Evolutionary conservation across 2,329 filamentous ascomycete species (phyloP), one percentile per base, ranked within the genome.

Genomic region (Clathrospora elynae): DNA sequence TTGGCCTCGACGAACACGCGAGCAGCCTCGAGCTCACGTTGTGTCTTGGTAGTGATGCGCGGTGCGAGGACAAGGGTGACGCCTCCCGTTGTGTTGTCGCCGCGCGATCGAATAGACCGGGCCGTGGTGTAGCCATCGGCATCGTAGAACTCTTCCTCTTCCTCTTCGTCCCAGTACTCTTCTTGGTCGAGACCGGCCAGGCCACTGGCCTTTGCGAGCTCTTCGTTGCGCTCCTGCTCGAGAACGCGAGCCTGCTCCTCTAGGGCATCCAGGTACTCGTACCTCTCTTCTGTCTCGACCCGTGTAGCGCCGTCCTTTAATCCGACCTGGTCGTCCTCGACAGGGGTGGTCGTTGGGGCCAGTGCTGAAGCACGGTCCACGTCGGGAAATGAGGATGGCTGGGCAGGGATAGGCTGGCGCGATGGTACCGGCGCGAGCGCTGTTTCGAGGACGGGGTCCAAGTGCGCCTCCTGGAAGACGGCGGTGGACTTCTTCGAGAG

Each of bases 81-180:
- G 22, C 78, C 81, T 12, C 80, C 79, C 18, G 83, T 87, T 30
- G 88, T 87, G 57, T 87, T 87, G 35, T 90, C 88, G 14, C 83
- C 80, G 52, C 84, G 83, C 8, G 88, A 90, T 56, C 86, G 84
- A 25, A 88, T 84, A 2, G 89, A 93, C 16, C 84, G 85, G 43
- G 88, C 88, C 14, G 87, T 91, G 45, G 86, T 86, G 57, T 84
- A 85, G 14, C 80, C 82, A 63, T 85, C 82, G n/a, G 84, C 81
- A 36, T 84, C 82, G 47, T 82, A 83, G 51, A 90, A 88, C 26
- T 87, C 87, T 17, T 92, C 86, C 11, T 87, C 86, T 12, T 90
- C 87, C 11, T 84, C 79, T 16, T 77, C 67, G 11, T 88, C 85
- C 85, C 85, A 90, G 58, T 85, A 87, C 64, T 90, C 87, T 56